Evolutionary conservation across 495 filamentous ascomycete genomes (phyloP).

Genomic region (Apodospora peruviana): DNA sequence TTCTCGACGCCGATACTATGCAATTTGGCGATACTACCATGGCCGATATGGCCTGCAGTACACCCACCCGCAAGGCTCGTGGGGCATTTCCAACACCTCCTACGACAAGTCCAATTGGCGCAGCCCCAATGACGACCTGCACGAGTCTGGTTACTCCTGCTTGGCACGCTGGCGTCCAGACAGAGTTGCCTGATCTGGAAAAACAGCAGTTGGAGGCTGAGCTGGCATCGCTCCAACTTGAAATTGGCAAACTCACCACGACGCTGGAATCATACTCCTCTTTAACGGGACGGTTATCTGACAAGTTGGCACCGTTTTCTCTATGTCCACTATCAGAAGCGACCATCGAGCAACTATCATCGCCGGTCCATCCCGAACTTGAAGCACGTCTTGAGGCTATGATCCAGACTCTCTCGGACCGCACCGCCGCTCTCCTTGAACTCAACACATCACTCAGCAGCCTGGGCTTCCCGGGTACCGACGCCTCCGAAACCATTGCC

Average conservation of each 20-base stretch:
- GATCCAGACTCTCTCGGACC: conserved; percentile 33
- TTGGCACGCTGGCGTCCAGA: conserved; percentile 29
- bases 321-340: not conserved
- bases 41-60: conserved; percentile 37
- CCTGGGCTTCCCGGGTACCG: conserved; percentile 51
- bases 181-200: conserved; percentile 36
- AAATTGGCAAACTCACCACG: conserved; percentile 32
- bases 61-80: conserved; percentile 28
- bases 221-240: conserved; percentile 32
- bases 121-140: conserved; percentile 31
- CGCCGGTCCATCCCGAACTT: conserved; percentile 15
- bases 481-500: conserved; percentile 43
- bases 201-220: conserved; percentile 34
- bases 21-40: conserved; percentile 31
- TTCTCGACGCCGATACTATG: conserved; percentile 17
- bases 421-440: conserved; percentile 28
- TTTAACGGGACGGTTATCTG: conserved; percentile 25
- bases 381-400: conserved; percentile 29
- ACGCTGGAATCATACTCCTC: conserved; percentile 32
- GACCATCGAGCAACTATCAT: not conserved
- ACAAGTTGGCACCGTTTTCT: conserved; percentile 20
- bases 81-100: conserved; percentile 47
- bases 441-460: conserved; percentile 34
- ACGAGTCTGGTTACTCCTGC: conserved; percentile 10
- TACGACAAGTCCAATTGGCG: conserved; percentile 33